Evolutionary conservation across 495 filamentous ascomycete species (phyloP).

Genomic region (Stereocaulon alpinum): DNA sequence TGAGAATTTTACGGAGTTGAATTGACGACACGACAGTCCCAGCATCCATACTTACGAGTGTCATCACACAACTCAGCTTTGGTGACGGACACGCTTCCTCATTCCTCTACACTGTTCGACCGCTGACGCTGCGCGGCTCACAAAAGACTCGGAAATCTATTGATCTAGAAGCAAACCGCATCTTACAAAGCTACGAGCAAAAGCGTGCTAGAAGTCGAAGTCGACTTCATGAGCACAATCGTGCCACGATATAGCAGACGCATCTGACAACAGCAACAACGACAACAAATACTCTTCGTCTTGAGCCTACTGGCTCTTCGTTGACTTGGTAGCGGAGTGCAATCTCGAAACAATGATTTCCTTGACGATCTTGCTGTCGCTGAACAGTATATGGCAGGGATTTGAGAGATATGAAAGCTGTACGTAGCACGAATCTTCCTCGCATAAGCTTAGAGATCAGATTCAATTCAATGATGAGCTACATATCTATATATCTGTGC

Average conservation of each 20-base stretch:
- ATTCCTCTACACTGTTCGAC: not conserved
- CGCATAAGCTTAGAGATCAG: slow-evolving; percentile 13
- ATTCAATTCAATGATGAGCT: not conserved
- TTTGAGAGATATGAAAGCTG: not conserved
- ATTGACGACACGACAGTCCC: not conserved
- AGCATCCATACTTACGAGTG: not conserved
- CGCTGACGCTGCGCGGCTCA: not conserved
- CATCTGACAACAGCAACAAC: not conserved
- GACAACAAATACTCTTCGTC: not conserved
- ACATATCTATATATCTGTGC: no score
- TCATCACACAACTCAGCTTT: not conserved
- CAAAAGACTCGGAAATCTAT: no score
- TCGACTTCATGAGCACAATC: not conserved
- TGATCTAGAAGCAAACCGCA: no score
- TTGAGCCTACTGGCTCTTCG: not conserved
- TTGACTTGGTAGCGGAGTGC: not conserved
- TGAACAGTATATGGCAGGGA: not conserved
- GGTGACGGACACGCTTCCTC: not conserved
- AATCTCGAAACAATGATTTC: not conserved
- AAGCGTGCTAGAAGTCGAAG: no score
- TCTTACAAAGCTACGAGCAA: not conserved
- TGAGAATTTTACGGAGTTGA: not conserved
- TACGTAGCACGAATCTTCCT: slow-evolving; percentile 1
- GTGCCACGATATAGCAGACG: not conserved
- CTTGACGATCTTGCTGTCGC: not conserved